phyloP scores from a whole-genome alignment of 2,329 filamentous ascomycete genomes.

The Fusarium caatingaense region DNA sequence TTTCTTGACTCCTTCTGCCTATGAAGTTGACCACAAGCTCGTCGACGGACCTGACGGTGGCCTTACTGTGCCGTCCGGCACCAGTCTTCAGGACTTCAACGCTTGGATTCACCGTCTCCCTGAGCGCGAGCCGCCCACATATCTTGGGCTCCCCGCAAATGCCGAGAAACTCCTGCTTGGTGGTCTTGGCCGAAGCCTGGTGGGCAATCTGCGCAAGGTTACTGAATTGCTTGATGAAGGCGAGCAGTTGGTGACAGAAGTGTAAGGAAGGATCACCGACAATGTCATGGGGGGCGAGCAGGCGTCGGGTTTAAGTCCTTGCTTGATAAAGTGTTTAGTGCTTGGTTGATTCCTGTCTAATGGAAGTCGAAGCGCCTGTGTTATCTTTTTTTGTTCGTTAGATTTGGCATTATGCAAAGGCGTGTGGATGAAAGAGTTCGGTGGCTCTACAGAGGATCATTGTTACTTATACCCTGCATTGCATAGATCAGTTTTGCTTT shows the following conservation, averaged over 20 bases:
- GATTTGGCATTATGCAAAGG: constrained; percentile 26
- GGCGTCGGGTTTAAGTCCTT: background rate
- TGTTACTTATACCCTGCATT: constrained; percentile 40
- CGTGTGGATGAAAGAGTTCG: constrained; percentile 9
- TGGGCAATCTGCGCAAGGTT: constrained; percentile 85
- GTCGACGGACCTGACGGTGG: constrained; percentile 74
- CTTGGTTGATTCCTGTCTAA: constrained; percentile 7
- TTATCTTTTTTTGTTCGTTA: constrained; percentile 21
- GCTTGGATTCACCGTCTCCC: constrained; percentile 92
- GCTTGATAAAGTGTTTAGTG: background rate
- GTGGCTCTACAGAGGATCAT: constrained; percentile 12
- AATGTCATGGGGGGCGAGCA: background rate
- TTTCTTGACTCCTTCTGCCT: constrained; percentile 87
- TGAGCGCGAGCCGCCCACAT: constrained; percentile 95
- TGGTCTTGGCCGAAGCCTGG: constrained; percentile 85
- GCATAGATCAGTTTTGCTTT: constrained; percentile 24
- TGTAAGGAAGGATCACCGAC: constrained; percentile 31
- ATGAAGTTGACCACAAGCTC: constrained; percentile 91
- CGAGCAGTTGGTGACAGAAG: constrained; percentile 86
- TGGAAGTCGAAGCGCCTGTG: background rate
- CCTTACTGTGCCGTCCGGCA: constrained; percentile 82
- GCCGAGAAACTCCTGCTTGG: constrained; percentile 95
- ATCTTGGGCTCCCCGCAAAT: constrained; percentile 91
- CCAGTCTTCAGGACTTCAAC: constrained; percentile 85
- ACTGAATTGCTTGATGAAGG: constrained; percentile 92